Percentiles rank a stretch among this genome's conserved stretches.
phyloP scores from a whole-genome alignment of 1,139 yeast genomes.

The Pichia sp. region DNA sequence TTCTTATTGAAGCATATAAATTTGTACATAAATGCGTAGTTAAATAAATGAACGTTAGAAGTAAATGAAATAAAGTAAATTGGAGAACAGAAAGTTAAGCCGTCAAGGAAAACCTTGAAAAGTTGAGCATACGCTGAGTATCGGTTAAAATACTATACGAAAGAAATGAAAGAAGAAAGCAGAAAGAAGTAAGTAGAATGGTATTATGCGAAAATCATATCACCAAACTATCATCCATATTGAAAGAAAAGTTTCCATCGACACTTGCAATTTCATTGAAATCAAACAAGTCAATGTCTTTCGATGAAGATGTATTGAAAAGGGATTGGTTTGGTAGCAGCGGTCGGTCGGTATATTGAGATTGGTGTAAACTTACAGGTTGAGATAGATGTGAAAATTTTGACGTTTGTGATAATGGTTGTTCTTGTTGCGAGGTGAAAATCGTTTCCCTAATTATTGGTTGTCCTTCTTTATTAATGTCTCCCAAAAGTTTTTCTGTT shows the following conservation, averaged over 20 bases:
- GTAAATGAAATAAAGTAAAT: not conserved
- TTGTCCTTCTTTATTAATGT: not conserved
- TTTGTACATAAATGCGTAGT: conserved; percentile 1
- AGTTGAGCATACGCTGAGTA: not conserved
- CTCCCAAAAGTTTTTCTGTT: conserved; percentile 10
- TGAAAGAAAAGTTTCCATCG: conserved; percentile 12
- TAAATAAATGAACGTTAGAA: conserved; percentile 4
- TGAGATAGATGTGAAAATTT: not conserved
- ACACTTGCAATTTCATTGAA: conserved; percentile 11
- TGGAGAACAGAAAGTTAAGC: not conserved
- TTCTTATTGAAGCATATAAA: not conserved
- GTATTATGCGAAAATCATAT: conserved; percentile 4
- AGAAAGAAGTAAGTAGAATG: not conserved
- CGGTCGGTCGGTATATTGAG: not conserved
- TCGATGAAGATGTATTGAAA: conserved; percentile 1
- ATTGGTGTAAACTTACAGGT: not conserved
- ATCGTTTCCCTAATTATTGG: not conserved
- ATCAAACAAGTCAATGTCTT: conserved; percentile 10
- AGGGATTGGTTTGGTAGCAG: not conserved
- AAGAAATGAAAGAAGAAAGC: not conserved
- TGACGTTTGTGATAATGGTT: not conserved
- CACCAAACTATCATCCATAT: conserved; percentile 14
- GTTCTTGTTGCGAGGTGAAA: not conserved
- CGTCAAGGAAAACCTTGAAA: not conserved
- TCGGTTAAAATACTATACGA: not conserved